Conservation (phyloP, 2,329 filamentous ascomycete species). For the Eutypella sp. region DNA sequence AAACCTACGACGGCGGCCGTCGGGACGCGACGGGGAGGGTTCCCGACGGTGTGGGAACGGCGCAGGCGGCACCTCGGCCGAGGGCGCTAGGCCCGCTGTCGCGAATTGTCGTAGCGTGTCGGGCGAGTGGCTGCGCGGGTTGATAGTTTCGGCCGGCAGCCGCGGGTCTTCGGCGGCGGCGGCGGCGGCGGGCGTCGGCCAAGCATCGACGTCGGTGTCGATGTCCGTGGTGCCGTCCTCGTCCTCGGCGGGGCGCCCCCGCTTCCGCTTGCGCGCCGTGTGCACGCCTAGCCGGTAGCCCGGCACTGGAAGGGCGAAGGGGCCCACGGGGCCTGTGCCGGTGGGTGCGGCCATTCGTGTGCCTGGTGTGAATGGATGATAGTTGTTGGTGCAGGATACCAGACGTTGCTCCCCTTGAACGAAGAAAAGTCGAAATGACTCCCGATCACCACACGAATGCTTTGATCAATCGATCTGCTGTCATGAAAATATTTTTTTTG, state of each 20-base stretch:
- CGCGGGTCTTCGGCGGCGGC: conserved; percentile 11
- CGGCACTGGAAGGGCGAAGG: conserved; percentile 26
- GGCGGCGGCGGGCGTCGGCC: too few relatives aligned
- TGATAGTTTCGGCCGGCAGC: conserved; percentile 36
- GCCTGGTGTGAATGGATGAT: too few relatives aligned
- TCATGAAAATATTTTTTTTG: too few relatives aligned
- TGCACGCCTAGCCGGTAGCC: conserved; percentile 21
- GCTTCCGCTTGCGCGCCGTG: conserved; percentile 27
- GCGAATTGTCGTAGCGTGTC: conserved; percentile 47
- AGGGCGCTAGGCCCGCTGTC: conserved; percentile 46
- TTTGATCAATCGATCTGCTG: too few relatives aligned
- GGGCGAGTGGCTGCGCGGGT: conserved; percentile 52
- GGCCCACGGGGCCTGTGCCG: conserved; percentile 13
- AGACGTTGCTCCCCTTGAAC: too few relatives aligned
- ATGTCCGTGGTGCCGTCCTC: neutral
- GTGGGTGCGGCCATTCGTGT: too few relatives aligned
- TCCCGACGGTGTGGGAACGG: conserved; percentile 28
- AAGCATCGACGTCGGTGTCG: neutral
- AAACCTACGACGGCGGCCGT: conserved; percentile 12
- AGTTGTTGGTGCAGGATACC: too few relatives aligned
- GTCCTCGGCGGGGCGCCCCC: conserved; percentile 21
- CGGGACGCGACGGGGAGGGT: too few relatives aligned
- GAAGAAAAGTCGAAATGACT: too few relatives aligned
- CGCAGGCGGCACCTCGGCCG: conserved; percentile 37
- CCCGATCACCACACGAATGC: too few relatives aligned